Conservation (phyloP, 371 early-diverging fungal genomes). For the Mucor plumbeus region DNA sequence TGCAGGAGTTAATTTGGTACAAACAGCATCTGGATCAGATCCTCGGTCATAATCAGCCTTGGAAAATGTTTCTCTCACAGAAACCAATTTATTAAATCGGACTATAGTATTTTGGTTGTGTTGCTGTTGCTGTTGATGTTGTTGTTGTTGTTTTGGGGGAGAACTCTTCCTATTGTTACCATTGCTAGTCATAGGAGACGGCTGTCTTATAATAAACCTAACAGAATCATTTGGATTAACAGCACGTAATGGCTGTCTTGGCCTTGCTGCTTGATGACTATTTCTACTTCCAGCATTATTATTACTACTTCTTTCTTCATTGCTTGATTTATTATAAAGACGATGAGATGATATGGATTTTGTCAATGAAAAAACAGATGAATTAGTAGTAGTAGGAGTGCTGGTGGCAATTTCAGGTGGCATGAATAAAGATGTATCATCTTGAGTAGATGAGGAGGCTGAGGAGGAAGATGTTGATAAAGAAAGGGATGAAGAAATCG, state of each 20-base stretch:
- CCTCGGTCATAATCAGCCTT: conserved; percentile 71
- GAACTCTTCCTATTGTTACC: background rate
- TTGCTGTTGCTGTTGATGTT: conserved; percentile 9
- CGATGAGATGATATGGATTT: conserved; percentile 26
- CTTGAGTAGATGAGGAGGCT: background rate
- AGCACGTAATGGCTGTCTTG: conserved; percentile 12
- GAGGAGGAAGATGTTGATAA: background rate
- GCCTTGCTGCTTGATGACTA: conserved; percentile 5
- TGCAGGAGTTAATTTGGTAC: conserved; percentile 60
- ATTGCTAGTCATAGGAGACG: background rate
- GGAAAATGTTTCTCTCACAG: conserved; percentile 66
- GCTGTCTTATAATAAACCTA: background rate
- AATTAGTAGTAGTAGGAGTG: background rate
- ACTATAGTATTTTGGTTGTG: conserved; percentile 12
- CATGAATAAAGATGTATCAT: background rate
- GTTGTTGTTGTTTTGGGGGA: background rate
- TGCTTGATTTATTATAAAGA: conserved; percentile 8
- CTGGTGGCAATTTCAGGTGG: background rate
- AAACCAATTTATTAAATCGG: conserved; percentile 32
- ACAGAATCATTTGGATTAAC: conserved; percentile 14
- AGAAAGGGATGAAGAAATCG: background rate
- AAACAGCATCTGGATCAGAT: conserved; percentile 65
- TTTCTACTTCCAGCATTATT: background rate
- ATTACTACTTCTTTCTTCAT: background rate
- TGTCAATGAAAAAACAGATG: conserved; percentile 8